These are phyloP conservation scores for Candida mesenterica DNA, from an alignment of 1,139 yeast genomes.

Conservation along the genomic window DNA sequence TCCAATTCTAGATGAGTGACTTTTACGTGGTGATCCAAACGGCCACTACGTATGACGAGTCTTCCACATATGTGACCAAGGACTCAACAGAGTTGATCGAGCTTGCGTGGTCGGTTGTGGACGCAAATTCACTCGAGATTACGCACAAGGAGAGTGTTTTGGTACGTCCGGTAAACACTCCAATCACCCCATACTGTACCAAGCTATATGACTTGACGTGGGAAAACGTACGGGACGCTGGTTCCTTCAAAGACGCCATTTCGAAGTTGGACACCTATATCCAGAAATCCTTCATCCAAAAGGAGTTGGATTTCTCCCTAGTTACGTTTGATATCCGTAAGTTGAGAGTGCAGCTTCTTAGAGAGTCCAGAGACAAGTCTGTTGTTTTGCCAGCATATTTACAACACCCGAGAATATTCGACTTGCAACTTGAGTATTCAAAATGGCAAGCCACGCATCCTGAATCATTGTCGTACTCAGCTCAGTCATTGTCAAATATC, in stretches of 20 bases:
- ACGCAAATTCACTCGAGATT: conserved; percentile 35
- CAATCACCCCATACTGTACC: conserved; percentile 63
- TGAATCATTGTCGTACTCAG: conserved; percentile 53
- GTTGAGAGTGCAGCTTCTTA: conserved; percentile 70
- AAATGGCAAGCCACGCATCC: conserved; percentile 69
- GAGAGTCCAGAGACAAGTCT: conserved; percentile 79
- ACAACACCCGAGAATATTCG: conserved; percentile 76
- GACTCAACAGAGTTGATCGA: conserved; percentile 69
- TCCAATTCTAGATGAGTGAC: too few relatives aligned
- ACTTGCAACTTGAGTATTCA: conserved; percentile 66
- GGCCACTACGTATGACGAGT: conserved; percentile 70
- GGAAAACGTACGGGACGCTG: conserved; percentile 59
- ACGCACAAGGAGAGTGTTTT: conserved; percentile 42
- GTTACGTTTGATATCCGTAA: conserved; percentile 69
- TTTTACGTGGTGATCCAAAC: conserved; percentile 61
- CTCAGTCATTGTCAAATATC: conserved; percentile 50
- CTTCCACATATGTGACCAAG: conserved; percentile 53
- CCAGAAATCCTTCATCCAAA: conserved; percentile 40
- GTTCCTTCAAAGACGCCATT: conserved; percentile 62
- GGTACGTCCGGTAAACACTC: conserved; percentile 65
- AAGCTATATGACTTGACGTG: conserved; percentile 53
- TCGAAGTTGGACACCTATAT: conserved; percentile 49
- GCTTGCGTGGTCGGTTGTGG: conserved; percentile 60
- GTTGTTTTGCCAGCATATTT: conserved; percentile 71
- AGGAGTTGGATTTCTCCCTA: conserved; percentile 58